These are phyloP conservation scores for Agapanthus africanus DNA, from an alignment of 106 monocot species.

Conservation along the genomic window DNA sequence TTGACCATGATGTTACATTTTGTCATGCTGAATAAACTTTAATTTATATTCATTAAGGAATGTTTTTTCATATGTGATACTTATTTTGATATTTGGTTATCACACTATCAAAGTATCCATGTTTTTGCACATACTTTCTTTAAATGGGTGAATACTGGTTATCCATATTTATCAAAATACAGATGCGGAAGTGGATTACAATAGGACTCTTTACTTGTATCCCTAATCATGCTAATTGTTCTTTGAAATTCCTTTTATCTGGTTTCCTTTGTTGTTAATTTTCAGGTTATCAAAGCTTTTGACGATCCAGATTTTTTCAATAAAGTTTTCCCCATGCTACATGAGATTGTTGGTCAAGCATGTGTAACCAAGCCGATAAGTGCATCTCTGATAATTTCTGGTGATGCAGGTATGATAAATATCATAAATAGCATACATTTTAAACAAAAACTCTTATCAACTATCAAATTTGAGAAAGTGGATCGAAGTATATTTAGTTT, in stretches of 20 bases:
- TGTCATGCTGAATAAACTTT: too few species aligned
- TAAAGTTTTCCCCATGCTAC: constrained; percentile 54
- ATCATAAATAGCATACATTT: too few species aligned
- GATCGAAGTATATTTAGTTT: not conserved
- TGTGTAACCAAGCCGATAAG: constrained; percentile 17
- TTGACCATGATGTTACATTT: not conserved
- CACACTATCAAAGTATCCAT: not conserved
- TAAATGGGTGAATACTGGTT: not conserved
- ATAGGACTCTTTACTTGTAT: not conserved
- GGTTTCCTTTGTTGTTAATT: constrained; percentile 5
- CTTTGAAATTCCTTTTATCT: not conserved
- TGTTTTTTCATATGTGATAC: not conserved
- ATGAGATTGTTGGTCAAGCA: constrained; percentile 42
- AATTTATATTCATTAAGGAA: not conserved
- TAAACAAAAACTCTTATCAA: not conserved
- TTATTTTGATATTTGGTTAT: not conserved
- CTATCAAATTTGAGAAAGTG: not conserved
- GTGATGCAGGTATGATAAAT: too few species aligned
- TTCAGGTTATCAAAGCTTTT: constrained; percentile 77
- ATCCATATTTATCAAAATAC: not conserved
- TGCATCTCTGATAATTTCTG: constrained; percentile 6
- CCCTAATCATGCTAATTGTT: not conserved
- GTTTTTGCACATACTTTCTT: not conserved
- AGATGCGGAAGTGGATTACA: not conserved
- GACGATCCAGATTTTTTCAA: constrained; percentile 47